Evolutionary conservation across 345 rosid species (phyloP).

Genomic region (Hibiscus mutabilis): DNA sequence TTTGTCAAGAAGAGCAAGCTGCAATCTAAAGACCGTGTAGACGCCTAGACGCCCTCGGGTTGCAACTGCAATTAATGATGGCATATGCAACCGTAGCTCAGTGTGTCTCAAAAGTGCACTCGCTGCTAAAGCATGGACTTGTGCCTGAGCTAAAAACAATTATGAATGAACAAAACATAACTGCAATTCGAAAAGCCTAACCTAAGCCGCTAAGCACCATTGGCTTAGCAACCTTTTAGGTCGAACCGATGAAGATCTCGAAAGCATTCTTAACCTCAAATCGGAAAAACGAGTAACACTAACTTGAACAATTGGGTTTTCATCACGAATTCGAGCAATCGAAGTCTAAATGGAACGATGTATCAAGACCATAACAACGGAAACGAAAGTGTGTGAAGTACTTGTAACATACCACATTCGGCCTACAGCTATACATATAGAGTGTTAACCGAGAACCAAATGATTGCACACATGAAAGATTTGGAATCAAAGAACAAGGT

Average conservation of each 20-base stretch:
- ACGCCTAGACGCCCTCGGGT: conserved; percentile 85
- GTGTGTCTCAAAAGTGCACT: conserved; percentile 77
- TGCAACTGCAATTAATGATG: conserved; percentile 80
- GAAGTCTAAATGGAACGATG: not conserved
- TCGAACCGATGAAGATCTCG: not conserved
- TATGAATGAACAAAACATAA: not conserved
- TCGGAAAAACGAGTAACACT: not conserved
- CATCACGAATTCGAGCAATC: not conserved
- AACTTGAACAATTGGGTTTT: not conserved
- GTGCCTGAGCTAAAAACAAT: conserved; percentile 54
- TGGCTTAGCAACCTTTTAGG: not conserved
- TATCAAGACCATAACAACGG: not conserved
- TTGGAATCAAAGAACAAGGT: too few species aligned
- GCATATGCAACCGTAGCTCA: conserved; percentile 78
- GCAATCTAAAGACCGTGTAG: conserved; percentile 91
- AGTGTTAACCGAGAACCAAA: too few species aligned
- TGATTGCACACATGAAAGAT: too few species aligned
- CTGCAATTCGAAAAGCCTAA: not conserved
- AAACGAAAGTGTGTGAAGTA: not conserved
- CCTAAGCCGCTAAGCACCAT: not conserved
- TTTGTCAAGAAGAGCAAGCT: conserved; percentile 90
- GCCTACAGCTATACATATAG: too few species aligned
- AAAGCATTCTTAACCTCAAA: too few species aligned
- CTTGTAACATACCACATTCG: conserved; percentile 49
- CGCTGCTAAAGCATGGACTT: conserved; percentile 76